phyloP scores from a whole-genome alignment of 2,329 filamentous ascomycete genomes.

The Dothistroma septosporum region DNA sequence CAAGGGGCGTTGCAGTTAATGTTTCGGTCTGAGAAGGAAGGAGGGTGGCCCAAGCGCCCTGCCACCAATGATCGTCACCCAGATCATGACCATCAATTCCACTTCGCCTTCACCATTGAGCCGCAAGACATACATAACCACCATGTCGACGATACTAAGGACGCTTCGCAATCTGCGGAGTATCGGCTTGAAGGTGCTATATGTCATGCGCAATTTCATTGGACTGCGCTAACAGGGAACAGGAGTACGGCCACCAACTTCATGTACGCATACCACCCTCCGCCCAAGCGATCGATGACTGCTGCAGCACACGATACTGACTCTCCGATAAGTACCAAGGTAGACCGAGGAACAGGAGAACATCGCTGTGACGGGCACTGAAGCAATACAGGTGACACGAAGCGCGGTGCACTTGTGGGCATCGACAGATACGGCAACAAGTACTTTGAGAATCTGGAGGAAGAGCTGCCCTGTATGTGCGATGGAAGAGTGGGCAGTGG shows the following conservation, averaged over 20 bases:
- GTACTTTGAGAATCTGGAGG: constrained; percentile 85
- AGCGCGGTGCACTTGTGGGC: constrained; percentile 80
- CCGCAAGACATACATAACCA: constrained; percentile 31
- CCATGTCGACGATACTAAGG: constrained; percentile 87
- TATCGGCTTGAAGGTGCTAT: constrained; percentile 76
- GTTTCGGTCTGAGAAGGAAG: not conserved
- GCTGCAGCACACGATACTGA: constrained; percentile 16
- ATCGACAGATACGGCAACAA: constrained; percentile 93
- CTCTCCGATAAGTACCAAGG: constrained; percentile 24
- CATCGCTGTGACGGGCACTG: constrained; percentile 21
- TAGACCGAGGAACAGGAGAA: not conserved
- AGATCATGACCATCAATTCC: not conserved
- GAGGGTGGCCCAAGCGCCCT: not conserved
- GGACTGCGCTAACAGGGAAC: constrained; percentile 33
- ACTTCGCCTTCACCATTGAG: constrained; percentile 7
- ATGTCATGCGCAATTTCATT: not conserved
- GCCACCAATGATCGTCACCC: not conserved
- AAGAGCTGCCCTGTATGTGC: constrained; percentile 82
- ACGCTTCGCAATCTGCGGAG: constrained; percentile 82
- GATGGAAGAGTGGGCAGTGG: constrained; percentile 1
- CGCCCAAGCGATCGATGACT: constrained; percentile 9
- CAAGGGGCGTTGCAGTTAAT: constrained; percentile 1
- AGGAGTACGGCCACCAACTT: constrained; percentile 92
- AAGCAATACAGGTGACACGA: constrained; percentile 75
- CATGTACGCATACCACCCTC: constrained; percentile 59